phyloP scores from a whole-genome alignment of 2,329 filamentous ascomycete species.

The Pseudogymnoascus sp. region DNA sequence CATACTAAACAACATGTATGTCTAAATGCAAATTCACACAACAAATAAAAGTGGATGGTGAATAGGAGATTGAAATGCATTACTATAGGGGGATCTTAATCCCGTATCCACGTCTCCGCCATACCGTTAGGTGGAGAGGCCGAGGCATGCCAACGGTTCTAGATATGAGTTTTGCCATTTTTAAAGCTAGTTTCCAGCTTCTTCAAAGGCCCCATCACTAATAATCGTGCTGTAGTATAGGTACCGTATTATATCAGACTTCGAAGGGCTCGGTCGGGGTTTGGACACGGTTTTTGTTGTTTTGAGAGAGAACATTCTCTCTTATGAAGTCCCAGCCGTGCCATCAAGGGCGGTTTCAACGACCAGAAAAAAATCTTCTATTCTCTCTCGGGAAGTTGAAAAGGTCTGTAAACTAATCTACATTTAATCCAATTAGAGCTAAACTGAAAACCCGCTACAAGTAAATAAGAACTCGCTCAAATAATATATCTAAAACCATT shows the following conservation, averaged over 20 bases:
- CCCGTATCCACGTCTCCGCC: not conserved
- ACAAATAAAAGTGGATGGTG: not conserved
- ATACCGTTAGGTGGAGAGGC: not conserved
- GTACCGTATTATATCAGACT: not conserved
- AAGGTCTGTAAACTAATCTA: not conserved
- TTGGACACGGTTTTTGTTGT: not conserved
- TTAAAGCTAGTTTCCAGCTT: not conserved
- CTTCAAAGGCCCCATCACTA: not conserved
- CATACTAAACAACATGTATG: not conserved
- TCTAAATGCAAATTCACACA: not conserved
- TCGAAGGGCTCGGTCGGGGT: not conserved
- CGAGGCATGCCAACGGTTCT: not conserved
- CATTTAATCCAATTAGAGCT: no score
- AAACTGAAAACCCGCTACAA: no score
- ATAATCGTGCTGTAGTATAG: no score
- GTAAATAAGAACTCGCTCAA: not conserved
- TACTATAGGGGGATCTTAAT: not conserved
- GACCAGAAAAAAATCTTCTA: not conserved
- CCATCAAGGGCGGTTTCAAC: not conserved
- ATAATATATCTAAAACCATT: slow-evolving; percentile 11
- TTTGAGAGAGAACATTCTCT: not conserved
- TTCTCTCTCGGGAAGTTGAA: not conserved
- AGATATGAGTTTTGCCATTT: not conserved
- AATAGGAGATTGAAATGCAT: not conserved
- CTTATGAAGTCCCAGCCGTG: not conserved